Base-by-base conservation (phyloP, 495 filamentous ascomycete species). In the Parathielavia hyrcaniae region DNA sequence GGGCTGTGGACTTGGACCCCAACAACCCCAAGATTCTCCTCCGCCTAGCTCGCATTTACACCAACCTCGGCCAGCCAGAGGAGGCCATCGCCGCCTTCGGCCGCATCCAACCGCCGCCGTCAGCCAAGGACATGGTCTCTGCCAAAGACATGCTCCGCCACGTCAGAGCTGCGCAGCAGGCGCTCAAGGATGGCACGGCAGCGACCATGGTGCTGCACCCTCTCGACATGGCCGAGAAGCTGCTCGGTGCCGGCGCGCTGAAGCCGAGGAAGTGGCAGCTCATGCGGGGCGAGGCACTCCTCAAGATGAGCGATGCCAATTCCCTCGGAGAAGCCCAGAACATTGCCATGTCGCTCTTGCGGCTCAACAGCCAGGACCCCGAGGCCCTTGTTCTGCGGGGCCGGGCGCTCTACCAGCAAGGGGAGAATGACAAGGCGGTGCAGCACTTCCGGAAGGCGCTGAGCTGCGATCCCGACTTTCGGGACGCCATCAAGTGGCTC, bases 391-490 rank as follows among this genome's bases (percentile, higher is more conserved):
- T 97, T 39, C 78, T 98, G 53, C 84, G 93, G 43, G 93, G 93
- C 23, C 82, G 90, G 51, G 87, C 90, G 9, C 77, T 93, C 58
- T 97, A 97, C 65, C 86, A 85, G 7, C 85, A 90, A 68, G 93
- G 93, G 23, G 95, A 98, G 62, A 96, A 96, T 61, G 88, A 91
- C 0, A 95, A 96, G 75, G 95, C 93, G 2, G 76, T 95, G n/a
- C 86, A 91, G 65, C 86, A 95, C 72, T 91, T 97, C 75, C 82
- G 88, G 62, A 86, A 93, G 73, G 95, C 93, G 22, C 73, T 96
- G 41, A 85, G 78, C 69, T 90, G 91, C 69, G 95, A 97, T 69
- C 93, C 95, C 34, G 93, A 98, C 68, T 90, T 86, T 74, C 89
- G 83, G 70, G 83, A 85, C 59, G 91, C 88, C 1, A 80, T 92